phyloP scores from a whole-genome alignment of 2,329 filamentous ascomycete species.

The Talaromyces rugulosus region DNA sequence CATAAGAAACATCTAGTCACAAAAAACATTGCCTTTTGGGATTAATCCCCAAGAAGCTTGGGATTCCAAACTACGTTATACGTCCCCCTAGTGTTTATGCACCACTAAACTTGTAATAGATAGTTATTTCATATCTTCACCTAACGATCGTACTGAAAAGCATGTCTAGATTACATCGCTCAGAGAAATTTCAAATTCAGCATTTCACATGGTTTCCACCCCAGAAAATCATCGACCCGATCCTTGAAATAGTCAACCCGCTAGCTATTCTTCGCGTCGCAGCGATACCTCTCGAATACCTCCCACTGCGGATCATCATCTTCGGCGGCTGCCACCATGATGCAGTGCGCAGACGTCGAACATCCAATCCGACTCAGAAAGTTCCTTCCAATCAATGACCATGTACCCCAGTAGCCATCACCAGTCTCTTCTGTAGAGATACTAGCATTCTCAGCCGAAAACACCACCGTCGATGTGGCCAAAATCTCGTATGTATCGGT shows the following conservation, averaged over 20 bases:
- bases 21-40: too few species aligned
- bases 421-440: background rate
- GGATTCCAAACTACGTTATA: too few species aligned
- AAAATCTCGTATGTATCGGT: background rate
- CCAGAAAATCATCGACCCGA: slow-evolving; percentile 4
- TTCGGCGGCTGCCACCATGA: background rate
- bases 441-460: background rate
- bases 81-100: too few species aligned
- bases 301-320: slow-evolving; percentile 2
- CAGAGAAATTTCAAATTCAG: background rate
- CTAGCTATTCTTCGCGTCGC: slow-evolving; percentile 3
- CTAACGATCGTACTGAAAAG: background rate
- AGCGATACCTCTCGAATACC: slow-evolving; percentile 6
- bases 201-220: slow-evolving; percentile 8
- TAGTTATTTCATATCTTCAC: too few species aligned
- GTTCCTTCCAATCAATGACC: background rate
- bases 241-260: background rate
- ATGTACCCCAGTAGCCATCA: background rate
- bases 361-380: slow-evolving; percentile 1
- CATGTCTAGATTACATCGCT: background rate
- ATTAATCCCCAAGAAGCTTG: too few species aligned
- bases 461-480: background rate
- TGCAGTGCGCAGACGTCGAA: slow-evolving; percentile 5
- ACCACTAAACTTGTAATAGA: too few species aligned
- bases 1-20: too few species aligned